Evolutionary conservation across 2,329 filamentous ascomycete species (phyloP).

Genomic region (Arthrinium puccinioides): DNA sequence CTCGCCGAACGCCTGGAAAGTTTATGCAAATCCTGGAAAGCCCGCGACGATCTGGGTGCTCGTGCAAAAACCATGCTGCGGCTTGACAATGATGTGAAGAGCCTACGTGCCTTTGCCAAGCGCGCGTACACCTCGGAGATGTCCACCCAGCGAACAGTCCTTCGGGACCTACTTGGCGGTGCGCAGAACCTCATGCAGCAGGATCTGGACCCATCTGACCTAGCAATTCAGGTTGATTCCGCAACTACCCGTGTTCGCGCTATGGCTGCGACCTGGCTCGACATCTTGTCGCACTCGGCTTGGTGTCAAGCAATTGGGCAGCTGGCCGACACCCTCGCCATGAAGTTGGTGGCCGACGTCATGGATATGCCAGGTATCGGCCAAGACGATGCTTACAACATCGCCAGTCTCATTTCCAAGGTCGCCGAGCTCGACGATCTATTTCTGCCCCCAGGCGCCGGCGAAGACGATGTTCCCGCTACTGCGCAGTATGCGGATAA

Average conservation of each 20-base stretch:
- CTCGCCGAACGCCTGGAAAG: constrained; percentile 49
- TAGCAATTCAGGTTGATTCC: constrained; percentile 35
- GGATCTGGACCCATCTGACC: constrained; percentile 37
- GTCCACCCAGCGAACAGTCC: constrained; percentile 50
- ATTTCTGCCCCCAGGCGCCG: constrained; percentile 37
- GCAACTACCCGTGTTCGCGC: constrained; percentile 45
- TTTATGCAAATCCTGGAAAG: constrained; percentile 43
- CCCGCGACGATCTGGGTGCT: constrained; percentile 41
- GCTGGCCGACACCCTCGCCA: constrained; percentile 49
- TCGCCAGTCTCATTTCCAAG: constrained; percentile 49
- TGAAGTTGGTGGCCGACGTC: constrained; percentile 54
- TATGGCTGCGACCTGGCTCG: constrained; percentile 49
- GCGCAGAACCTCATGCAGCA: constrained; percentile 54
- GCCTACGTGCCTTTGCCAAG: constrained; percentile 52
- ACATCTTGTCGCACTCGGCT: constrained; percentile 50
- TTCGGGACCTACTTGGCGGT: constrained; percentile 55
- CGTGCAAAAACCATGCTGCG: constrained; percentile 48
- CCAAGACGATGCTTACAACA: constrained; percentile 56
- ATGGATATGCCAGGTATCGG: constrained; percentile 54
- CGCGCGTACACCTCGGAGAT: constrained; percentile 57
- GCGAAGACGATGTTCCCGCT: constrained; percentile 37
- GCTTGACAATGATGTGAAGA: constrained; percentile 52
- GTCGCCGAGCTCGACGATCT: constrained; percentile 54
- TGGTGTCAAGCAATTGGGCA: constrained; percentile 58
- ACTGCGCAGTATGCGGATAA: constrained; percentile 54